Evolutionary conservation across 164 flowering plant genomes (phyloP).

Genomic region (Chloranthus sessilifolius): DNA sequence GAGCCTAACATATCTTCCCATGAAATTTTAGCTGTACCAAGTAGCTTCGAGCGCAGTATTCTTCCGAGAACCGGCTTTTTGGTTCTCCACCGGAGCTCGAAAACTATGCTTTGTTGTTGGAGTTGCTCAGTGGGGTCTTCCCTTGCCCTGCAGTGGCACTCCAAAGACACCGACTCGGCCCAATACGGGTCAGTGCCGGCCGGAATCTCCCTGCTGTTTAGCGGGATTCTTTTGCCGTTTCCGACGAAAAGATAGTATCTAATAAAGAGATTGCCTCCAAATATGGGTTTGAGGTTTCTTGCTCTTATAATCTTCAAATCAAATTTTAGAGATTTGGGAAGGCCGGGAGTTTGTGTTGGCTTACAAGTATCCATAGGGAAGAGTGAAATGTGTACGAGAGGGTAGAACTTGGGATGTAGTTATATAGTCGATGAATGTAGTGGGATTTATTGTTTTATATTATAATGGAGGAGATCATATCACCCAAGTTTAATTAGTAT

Average conservation of each 20-base stretch:
- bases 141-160: conserved; percentile 31
- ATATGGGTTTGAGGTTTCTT: conserved; percentile 34
- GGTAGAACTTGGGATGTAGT: not conserved
- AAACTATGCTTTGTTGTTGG: conserved; percentile 34
- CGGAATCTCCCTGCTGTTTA: conserved; percentile 43
- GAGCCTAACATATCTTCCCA: conserved; percentile 53
- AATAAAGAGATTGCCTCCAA: conserved; percentile 32
- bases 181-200: conserved; percentile 27
- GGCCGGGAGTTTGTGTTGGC: not conserved
- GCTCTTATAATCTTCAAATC: conserved; percentile 50
- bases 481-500: too few relatives aligned
- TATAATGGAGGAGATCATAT: too few relatives aligned
- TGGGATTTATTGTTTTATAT: too few relatives aligned
- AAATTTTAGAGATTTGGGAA: conserved; percentile 19
- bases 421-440: too few relatives aligned
- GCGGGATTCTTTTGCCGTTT: conserved; percentile 30
- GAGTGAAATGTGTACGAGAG: not conserved
- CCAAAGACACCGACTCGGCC: conserved; percentile 48
- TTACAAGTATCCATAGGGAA: conserved; percentile 3
- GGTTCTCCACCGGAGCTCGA: conserved; percentile 60
- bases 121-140: conserved; percentile 29
- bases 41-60: conserved; percentile 31
- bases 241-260: conserved; percentile 53
- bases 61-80: conserved; percentile 22
- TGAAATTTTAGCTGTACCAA: conserved; percentile 50